Evolutionary conservation across 2,329 filamentous ascomycete genomes (phyloP).

Genomic region (Aspergillus novofumigatus): DNA sequence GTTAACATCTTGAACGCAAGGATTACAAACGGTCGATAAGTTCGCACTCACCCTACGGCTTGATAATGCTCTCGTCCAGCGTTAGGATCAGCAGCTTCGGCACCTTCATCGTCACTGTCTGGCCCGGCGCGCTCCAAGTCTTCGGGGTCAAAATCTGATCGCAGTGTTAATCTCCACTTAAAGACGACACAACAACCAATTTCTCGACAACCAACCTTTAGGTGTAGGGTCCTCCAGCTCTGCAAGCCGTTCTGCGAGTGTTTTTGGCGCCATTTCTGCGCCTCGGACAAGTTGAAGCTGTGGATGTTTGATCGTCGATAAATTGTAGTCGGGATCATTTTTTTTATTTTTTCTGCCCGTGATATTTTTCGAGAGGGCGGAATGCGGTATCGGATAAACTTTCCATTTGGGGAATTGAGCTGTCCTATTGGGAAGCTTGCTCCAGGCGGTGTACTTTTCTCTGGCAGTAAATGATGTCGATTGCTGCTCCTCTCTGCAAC

Average conservation of each 20-base stretch:
- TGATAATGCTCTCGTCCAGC: conserved; percentile 83
- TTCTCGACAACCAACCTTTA: conserved; percentile 49
- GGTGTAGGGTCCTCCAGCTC: conserved; percentile 59
- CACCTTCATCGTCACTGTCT: conserved; percentile 53
- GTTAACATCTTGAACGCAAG: conserved; percentile 9
- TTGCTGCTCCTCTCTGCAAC: neutral
- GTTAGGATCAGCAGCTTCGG: conserved; percentile 43
- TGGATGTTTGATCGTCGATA: too few species aligned
- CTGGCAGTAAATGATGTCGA: conserved; percentile 15
- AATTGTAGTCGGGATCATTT: conserved; percentile 18
- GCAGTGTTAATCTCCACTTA: conserved; percentile 5
- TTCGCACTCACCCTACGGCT: conserved; percentile 58
- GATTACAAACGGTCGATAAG: neutral
- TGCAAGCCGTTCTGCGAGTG: conserved; percentile 57
- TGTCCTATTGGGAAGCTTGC: neutral
- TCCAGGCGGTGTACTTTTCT: conserved; percentile 17
- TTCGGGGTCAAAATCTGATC: conserved; percentile 75
- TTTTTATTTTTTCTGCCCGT: conserved; percentile 19
- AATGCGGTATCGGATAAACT: conserved; percentile 13
- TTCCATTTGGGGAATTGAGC: neutral
- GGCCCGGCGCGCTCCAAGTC: conserved; percentile 54
- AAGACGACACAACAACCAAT: neutral
- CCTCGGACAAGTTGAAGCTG: conserved; percentile 5
- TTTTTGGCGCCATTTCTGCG: conserved; percentile 45
- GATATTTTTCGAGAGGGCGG: conserved; percentile 7